These are phyloP conservation scores for Dalechampia spathulata DNA, from an alignment of 441 rosid species.

Conservation along the genomic window DNA sequence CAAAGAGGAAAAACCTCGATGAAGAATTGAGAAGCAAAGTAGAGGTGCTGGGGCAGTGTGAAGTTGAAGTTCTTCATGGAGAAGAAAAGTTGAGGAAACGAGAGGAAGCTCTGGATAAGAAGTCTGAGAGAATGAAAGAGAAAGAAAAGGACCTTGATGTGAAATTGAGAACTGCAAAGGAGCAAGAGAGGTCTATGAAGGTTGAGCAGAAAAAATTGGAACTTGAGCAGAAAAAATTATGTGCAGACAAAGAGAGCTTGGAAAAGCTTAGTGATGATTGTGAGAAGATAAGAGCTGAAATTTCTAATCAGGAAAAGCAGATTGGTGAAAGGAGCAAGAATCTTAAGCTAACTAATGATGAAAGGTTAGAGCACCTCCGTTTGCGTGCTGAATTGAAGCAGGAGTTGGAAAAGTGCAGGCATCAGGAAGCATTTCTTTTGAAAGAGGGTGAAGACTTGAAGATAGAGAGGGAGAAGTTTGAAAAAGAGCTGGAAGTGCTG, in stretches of 20 bases:
- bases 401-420: conserved; percentile 49
- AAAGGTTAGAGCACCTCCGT: conserved; percentile 55
- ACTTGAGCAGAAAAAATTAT: conserved; percentile 44
- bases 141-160: conserved; percentile 63
- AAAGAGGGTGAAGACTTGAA: conserved; percentile 65
- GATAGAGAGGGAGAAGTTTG: conserved; percentile 61
- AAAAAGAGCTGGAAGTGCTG: conserved; percentile 71
- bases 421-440: conserved; percentile 49
- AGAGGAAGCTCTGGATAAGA: conserved; percentile 49
- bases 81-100: conserved; percentile 56
- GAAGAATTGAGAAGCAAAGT: conserved; percentile 47
- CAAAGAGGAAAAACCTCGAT: conserved; percentile 47
- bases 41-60: conserved; percentile 36
- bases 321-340: conserved; percentile 51
- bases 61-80: conserved; percentile 41
- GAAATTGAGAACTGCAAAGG: conserved; percentile 46
- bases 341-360: conserved; percentile 48
- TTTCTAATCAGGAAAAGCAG: conserved; percentile 47
- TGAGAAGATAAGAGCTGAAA: conserved; percentile 55
- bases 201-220: conserved; percentile 56
- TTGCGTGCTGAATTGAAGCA: conserved; percentile 60
- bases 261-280: conserved; percentile 48
- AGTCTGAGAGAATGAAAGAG: conserved; percentile 53
- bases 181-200: conserved; percentile 47
- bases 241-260: conserved; percentile 43